Percentiles rank a stretch among this genome's conserved stretches.
These are phyloP conservation scores for Cephalotrichum gorgonifer DNA, from an alignment of 2,329 filamentous ascomycete genomes.

Conservation along the genomic window DNA sequence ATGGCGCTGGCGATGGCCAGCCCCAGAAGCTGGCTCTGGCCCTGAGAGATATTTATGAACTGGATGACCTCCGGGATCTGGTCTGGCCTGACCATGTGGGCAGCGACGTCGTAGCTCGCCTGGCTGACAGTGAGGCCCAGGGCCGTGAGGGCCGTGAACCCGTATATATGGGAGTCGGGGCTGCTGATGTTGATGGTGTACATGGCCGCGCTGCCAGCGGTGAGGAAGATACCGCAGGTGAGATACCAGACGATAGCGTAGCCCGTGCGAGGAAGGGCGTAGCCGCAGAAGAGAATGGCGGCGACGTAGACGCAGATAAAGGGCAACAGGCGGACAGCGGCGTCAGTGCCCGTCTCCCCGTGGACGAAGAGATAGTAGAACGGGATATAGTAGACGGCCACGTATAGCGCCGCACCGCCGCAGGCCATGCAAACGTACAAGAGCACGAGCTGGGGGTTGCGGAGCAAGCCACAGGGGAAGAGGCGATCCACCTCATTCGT, in stretches of 20 bases:
- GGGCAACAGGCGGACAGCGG: slow-evolving; percentile 9
- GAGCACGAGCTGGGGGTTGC: slow-evolving; percentile 7
- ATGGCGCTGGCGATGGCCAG: neutral
- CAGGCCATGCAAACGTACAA: slow-evolving; percentile 9
- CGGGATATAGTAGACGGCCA: slow-evolving; percentile 11
- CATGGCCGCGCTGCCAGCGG: slow-evolving; percentile 7
- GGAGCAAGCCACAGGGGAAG: slow-evolving; percentile 18
- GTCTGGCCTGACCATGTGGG: slow-evolving; percentile 9
- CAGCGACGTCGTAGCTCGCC: slow-evolving; percentile 5
- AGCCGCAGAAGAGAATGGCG: slow-evolving; percentile 9
- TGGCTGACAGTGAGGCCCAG: slow-evolving; percentile 15
- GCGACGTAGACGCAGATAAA: slow-evolving; percentile 10
- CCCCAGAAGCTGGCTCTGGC: neutral
- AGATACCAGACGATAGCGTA: slow-evolving; percentile 9
- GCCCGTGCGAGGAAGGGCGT: slow-evolving; percentile 8
- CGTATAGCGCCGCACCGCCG: slow-evolving; percentile 8
- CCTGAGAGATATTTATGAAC: neutral
- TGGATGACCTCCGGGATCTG: neutral
- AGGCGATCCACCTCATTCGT: slow-evolving; percentile 22
- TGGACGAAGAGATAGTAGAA: slow-evolving; percentile 12
- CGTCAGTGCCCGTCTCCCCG: slow-evolving; percentile 8
- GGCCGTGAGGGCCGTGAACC: slow-evolving; percentile 8
- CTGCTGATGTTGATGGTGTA: slow-evolving; percentile 6
- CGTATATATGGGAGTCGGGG: slow-evolving; percentile 11
- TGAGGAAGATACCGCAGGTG: slow-evolving; percentile 7